Base-by-base conservation (phyloP, 2,329 filamentous ascomycete genomes). In the Sporothrix sp. region DNA sequence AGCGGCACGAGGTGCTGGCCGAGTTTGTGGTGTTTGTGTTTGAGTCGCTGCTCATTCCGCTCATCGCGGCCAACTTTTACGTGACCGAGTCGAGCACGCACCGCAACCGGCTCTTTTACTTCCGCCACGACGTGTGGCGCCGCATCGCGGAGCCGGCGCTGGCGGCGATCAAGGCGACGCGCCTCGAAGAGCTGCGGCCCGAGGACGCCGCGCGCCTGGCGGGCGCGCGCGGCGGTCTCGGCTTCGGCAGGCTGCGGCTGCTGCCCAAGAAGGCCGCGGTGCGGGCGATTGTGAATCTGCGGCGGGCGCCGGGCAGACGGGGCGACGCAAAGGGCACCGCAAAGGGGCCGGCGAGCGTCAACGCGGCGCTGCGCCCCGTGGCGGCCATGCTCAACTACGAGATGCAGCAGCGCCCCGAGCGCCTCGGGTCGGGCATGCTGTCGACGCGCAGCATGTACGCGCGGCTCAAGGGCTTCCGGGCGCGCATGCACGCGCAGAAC, bases 11-110 rank as follows among this genome's bases (percentile, higher is more conserved):
- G 61, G 73, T 97, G 0, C 78, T 96, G 44, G 68, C 81, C 48
- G 93, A 98, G 63, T 82, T 97, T 52, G 60, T 97, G 7, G 97
- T 96, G 68, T 98, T 90, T 63, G 58, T 95, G 4, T 93, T 98
- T 60, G 93, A 98, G 65, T 96, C 90, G 0, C 73, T 96, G 20
- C 63, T 98, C 51, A 85, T 97, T 59, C 91, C 93, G 9, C 73
- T 98, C 7, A 77, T 97, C 43, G 81, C 87, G 30, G 82, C 79
- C 55, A 90, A 93, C 60, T 98, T 98, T 61, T 91, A 97, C 62
- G 86, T 96, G 33, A 98, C 93, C 0, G 93, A 98, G 64, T 93
- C 89, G 0, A 89, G 81, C 56, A 72, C 74, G 1, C 81, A 95
- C 61, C 82, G 84, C 14, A 88, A 93, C 59, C 80, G 81, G 25